phyloP scores from a whole-genome alignment of 495 filamentous ascomycete species.

The Neurospora sp. region DNA sequence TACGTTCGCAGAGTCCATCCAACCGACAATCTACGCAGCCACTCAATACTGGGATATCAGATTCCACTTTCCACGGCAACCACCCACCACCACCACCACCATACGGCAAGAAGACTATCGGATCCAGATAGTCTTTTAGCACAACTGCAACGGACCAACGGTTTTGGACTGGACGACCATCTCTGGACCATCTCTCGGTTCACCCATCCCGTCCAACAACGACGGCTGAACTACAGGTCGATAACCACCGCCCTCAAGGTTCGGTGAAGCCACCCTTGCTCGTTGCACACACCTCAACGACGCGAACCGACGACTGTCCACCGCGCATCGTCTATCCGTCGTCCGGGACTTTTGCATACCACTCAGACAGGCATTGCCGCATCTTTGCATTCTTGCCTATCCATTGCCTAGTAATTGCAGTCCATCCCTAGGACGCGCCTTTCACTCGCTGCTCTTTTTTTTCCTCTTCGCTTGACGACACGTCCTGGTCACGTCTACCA shows the following conservation, averaged over 20 bases:
- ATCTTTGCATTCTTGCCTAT: neutral
- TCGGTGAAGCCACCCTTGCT: neutral
- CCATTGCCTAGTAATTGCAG: neutral
- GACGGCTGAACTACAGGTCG: constrained; percentile 8
- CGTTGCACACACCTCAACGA: neutral
- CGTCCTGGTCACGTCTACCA: neutral
- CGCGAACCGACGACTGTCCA: constrained; percentile 9
- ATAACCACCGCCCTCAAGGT: neutral
- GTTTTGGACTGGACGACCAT: neutral
- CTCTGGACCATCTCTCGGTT: neutral
- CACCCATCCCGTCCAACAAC: neutral
- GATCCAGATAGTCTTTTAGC: neutral
- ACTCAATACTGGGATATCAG: neutral
- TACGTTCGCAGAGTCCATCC: neutral
- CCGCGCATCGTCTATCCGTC: constrained; percentile 1
- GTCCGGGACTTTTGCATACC: neutral
- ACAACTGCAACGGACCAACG: neutral
- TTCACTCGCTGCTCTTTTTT: neutral
- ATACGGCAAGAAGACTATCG: neutral
- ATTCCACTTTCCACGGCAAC: neutral
- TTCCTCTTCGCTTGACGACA: neutral
- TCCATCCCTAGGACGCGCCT: neutral
- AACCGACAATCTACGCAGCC: neutral
- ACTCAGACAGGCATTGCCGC: neutral
- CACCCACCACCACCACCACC: neutral